phyloP scores from a whole-genome alignment of 495 filamentous ascomycete species.

The Xylaria longipes region DNA sequence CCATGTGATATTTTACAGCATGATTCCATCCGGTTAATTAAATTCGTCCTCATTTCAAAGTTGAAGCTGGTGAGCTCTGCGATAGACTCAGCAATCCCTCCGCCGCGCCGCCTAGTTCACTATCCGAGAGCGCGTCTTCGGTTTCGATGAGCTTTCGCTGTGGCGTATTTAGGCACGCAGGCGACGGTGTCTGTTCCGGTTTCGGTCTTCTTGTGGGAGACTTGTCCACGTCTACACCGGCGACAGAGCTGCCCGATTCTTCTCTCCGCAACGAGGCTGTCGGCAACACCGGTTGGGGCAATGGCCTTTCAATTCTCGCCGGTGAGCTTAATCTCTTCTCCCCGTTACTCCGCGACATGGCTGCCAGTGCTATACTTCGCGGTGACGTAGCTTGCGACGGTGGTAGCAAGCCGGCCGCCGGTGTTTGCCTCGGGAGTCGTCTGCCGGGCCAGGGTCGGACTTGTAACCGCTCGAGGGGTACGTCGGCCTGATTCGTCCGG shows the following conservation, averaged over 20 bases:
- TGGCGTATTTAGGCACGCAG: background rate
- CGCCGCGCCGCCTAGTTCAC: slow-evolving; percentile 36
- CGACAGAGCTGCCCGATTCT: background rate
- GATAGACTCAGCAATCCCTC: slow-evolving; percentile 44
- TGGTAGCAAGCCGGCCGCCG: slow-evolving; percentile 20
- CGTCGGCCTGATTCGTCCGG: slow-evolving; percentile 56
- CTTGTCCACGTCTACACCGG: background rate
- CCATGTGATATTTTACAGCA: slow-evolving; percentile 14
- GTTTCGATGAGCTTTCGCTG: slow-evolving; percentile 14
- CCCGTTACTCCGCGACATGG: background rate
- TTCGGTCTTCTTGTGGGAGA: slow-evolving; percentile 6
- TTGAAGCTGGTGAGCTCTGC: slow-evolving; percentile 23
- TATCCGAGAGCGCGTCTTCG: slow-evolving; percentile 24
- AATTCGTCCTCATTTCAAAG: background rate
- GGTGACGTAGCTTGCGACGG: background rate
- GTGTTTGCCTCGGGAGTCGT: background rate
- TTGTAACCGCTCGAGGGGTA: slow-evolving; percentile 53
- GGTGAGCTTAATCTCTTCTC: slow-evolving; percentile 11
- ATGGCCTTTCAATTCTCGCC: background rate
- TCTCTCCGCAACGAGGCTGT: background rate
- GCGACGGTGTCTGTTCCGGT: slow-evolving; percentile 7
- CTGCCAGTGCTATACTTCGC: background rate
- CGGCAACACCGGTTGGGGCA: background rate
- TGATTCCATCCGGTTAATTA: background rate
- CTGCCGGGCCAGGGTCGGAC: slow-evolving; percentile 32